Percentiles rank a stretch among this genome's conserved stretches.
Conservation (phyloP, 2,329 filamentous ascomycete species). For the Cucurbitaria berberidis region DNA sequence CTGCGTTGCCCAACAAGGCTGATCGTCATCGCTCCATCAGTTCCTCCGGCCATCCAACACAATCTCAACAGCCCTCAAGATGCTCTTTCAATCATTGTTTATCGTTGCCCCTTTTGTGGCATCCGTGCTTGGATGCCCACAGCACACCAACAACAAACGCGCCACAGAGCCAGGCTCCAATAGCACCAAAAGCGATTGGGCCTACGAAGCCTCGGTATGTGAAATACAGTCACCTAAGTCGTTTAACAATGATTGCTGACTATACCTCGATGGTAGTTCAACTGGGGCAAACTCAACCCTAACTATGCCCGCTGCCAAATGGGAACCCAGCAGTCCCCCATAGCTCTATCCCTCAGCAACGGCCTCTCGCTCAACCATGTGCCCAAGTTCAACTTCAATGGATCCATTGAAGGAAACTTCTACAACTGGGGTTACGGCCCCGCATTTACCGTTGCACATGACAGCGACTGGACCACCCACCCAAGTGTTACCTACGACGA, state of each 20-base stretch:
- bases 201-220: conserved; percentile 17
- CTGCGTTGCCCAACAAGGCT: neutral
- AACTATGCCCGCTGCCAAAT: conserved; percentile 57
- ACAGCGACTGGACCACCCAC: conserved; percentile 47
- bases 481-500: conserved; percentile 56
- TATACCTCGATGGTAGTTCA: conserved; percentile 23
- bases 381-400: conserved; percentile 52
- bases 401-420: conserved; percentile 48
- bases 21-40: neutral
- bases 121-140: conserved; percentile 14
- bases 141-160: conserved; percentile 22
- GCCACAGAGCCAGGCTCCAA: conserved; percentile 5
- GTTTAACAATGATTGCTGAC: conserved; percentile 41
- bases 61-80: neutral
- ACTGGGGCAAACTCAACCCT: conserved; percentile 50
- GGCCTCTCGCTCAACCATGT: conserved; percentile 52
- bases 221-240: conserved; percentile 22
- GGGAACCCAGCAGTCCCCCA: conserved; percentile 59
- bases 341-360: conserved; percentile 50
- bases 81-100: conserved; percentile 18
- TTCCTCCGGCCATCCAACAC: neutral
- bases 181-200: conserved; percentile 20
- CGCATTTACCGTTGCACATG: conserved; percentile 50
- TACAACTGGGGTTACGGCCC: conserved; percentile 60
- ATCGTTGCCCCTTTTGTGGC: conserved; percentile 11